Evolutionary conservation across 371 early-diverging fungal species (phyloP), one percentile per base, ranked within the genome.

Genomic region (Mucor saturninus): DNA sequence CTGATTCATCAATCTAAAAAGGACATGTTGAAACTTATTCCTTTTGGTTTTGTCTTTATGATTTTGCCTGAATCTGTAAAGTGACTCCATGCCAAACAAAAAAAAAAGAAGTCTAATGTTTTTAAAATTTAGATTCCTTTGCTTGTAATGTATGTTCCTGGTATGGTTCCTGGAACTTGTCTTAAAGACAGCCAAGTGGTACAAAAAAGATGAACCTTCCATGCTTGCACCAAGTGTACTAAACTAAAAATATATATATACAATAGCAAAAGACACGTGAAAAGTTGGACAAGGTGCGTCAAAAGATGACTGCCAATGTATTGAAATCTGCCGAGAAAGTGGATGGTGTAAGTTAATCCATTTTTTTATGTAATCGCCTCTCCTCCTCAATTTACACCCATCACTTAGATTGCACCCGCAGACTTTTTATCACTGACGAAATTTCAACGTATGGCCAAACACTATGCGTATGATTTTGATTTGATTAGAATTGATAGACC

Each of bases 101-200:
- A 26, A 26, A n/a, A n/a, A 9, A 28, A 28, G 21, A 26, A 14
- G 2, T 26, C n/a, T 28, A 48, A 5, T 48, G n/a, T n/a, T 28
- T 40, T 56, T 32, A 53, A 21, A 40, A 7, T 13, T 3, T 54
- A 82, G 75, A 86, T 89, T 61, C 89, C 89, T 11, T 70, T 89
- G 46, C 67, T 80, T 52, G 81, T 89, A 32, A 78, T 84, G 28
- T 86, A 82, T 60, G 82, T 75, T 5, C 89, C 89, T 35, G 77
- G 79, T 29, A 73, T 86, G 68, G 75, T 89, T 26, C 89, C 89
- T 35, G 80, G 85, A 39, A 89, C 89, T 8, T 86, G 87, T 65
- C 61, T 89, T 13, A 83, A 80, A 21, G 77, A 79, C 2, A 59
- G 64, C 8, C 89, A 89, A 73, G 48, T 86, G 71, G 89, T 88